Base-by-base conservation (phyloP, 148 eudicot species). In the Vaccinium corymbosum region DNA sequence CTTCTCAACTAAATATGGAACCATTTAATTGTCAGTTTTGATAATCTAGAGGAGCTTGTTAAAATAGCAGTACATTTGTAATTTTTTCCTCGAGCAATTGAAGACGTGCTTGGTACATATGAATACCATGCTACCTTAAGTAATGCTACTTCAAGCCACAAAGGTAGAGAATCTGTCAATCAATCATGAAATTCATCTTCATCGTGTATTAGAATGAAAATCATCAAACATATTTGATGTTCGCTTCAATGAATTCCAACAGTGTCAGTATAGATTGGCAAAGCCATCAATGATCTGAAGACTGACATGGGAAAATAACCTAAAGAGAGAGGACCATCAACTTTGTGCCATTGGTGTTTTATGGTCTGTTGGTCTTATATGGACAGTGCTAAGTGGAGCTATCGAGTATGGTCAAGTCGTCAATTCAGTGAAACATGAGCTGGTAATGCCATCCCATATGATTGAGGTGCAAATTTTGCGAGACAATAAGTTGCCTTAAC, bases 361-460 rank as follows among this genome's bases (percentile, higher is more conserved):
- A 22, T 11, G 51, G 17, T 29, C 57, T 59, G 48, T 14, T 38
- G 82, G 19, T 20, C 29, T 35, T 59, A 35, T 38, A 3, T 20
- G 35, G 29, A 22, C 29, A 76, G 20, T 75, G 78, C 27, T 75
- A 75, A 75, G 49, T 48, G 15, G 13, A 17, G 78, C 1, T 20
- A 8, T 42, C 55, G 68, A 61, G 68, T 20, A 11, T 66, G 79
- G n/a, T 48, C 79, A 20, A 20, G 35, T 90, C 91, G 61, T 91
- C 97, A 25, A 97, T 95, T 25, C 72, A 4, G 32, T 0, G 14
- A 66, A 66, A 66, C 25, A 19, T 95, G 97, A 68, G 35, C 73
- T 10, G 10, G 73, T 68, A 68, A 27, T 73, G 77, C 50, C 13
- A 42, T 3, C 22, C 76, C 77, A 19, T 8, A 73, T 22, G 77